Evolutionary conservation across 1,284 basidiomycete genomes (phyloP), one percentile per base, ranked within the genome.

Genomic region (Leccinum pachyderme): DNA sequence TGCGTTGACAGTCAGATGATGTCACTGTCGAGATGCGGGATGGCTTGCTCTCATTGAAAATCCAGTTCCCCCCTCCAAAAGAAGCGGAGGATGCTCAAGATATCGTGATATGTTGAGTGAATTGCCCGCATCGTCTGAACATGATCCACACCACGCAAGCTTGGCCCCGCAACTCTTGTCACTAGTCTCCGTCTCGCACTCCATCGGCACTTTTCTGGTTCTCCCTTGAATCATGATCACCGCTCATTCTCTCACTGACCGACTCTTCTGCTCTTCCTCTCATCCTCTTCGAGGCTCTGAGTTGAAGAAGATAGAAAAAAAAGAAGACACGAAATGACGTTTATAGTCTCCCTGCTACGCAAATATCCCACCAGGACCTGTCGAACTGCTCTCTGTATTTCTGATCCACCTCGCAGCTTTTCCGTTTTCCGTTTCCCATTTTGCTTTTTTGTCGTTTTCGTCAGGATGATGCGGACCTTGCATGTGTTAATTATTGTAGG

Each of bases 41-140:
- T 62, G 81, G 81, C 32, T 61, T 83, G 46, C 72, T 83, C 32
- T 73, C 71, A 25, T 63, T 83, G 60, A 77, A 69, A 61, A 75
- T 83, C 53, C 62, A 71, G 45, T 75, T 74, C 57, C 78, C 80
- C 9, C 64, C 68, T 24, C 73, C 61, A 11, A 55, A 41, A 15
- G 7, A 24, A n/a, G 52, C 51, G 28, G 68, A 69, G 33, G 59
- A 64, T 15, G 32, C 63, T 1, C 55, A 72, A 64, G 58, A 59
- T 22, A 60, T 68, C 18, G 31, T 51, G 54, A 68, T 68, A 63
- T 54, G 51, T 62, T 71, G 56, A 68, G 63, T 69, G 57, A 62
- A 37, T 13, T 13, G 32, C 32, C 32, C 32, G 32, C 7, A 33
- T 33, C n/a, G 35, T 37, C 35, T 37, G 35, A 37, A 37, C 35